A percentile compares a stretch with the other conserved stretches of the same genome.
Conservation (phyloP, 192 early-diverging fungal genomes). For the Geranomyces variabilis region DNA sequence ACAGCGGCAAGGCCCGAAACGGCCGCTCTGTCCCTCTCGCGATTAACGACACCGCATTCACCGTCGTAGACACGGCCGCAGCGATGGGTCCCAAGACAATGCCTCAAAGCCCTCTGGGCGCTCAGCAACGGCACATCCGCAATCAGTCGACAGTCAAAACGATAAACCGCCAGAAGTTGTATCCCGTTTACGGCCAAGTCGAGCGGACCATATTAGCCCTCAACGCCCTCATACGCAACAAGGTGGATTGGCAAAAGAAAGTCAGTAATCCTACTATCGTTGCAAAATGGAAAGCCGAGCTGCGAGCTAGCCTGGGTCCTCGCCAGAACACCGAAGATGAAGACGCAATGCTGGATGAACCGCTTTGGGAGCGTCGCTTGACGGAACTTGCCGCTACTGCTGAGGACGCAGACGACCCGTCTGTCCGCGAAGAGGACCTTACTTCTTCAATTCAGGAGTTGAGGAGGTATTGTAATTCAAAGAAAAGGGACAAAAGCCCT, state of each 20-base stretch:
- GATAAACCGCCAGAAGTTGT: neutral
- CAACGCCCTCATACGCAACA: conserved; percentile 3
- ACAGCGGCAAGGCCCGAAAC: too few relatives aligned
- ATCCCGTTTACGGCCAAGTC: neutral
- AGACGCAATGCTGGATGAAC: neutral
- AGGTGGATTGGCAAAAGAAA: neutral
- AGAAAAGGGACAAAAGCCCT: neutral
- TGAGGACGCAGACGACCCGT: neutral
- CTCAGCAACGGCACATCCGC: conserved; percentile 8
- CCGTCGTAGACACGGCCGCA: too few relatives aligned
- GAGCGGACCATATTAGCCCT: conserved; percentile 1
- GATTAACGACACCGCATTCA: too few relatives aligned
- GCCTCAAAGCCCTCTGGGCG: conserved; percentile 3
- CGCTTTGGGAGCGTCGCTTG: neutral
- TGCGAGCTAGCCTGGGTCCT: neutral
- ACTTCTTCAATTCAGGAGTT: conserved; percentile 1
- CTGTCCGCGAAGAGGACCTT: neutral
- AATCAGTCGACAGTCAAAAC: neutral
- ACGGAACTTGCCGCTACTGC: conserved; percentile 3
- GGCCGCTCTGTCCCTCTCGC: too few relatives aligned
- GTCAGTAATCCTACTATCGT: neutral
- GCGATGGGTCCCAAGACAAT: too few relatives aligned
- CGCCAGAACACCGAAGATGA: conserved; percentile 4
- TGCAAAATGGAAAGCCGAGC: conserved; percentile 4
- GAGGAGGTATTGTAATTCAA: neutral